Base-by-base conservation (phyloP, 78 protist genomes). In the Dictyostelium purpureum region DNA sequence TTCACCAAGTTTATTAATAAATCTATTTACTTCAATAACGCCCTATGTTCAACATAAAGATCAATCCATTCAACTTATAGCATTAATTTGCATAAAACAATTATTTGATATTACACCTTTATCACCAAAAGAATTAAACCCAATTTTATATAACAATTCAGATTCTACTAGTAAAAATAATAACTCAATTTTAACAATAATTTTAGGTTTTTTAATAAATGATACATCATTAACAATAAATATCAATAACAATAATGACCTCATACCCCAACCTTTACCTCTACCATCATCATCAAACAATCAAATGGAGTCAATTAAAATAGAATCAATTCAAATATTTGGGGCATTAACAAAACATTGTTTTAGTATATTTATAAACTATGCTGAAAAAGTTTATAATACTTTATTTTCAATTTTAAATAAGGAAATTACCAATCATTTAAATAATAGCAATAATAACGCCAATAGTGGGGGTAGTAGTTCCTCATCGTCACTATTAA, bases 311-410 rank as follows among this genome's bases (percentile, higher is more conserved):
- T 57, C 28, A 35, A 65, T 85, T 52, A 70, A 42, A 70, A 73
- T 61, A 6, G 83, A 85, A 47, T 63, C 81, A 35, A 73, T 52
- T 2, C 82, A 57, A 63, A 71, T 77, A 18, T 37, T 51, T 45
- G 74, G 77, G 14, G 81, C 92, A 28, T 47, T 85, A 10, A 51
- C 92, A 19, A 73, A 73, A 61, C 75, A 73, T 57, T 59, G 73
- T 59, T 85, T 85, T 33, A 31, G 14, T 14, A 35, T 73, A 74
- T 65, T 85, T 47, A 28, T 49, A 56, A 37, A 69, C 28, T 26
- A 51, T 38, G n/a, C 42, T 19, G 77, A 45, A 21, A 51, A 19
- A 1, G 56, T 81, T 47, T 81, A 45, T 21, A 79, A 35, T 16
- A 43, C 18, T 14, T 33, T 79, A 61, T 57, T 79, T 33, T 63